Evolutionary conservation across 345 rosid genomes (phyloP).

Genomic region (Sisymbrium irio): DNA sequence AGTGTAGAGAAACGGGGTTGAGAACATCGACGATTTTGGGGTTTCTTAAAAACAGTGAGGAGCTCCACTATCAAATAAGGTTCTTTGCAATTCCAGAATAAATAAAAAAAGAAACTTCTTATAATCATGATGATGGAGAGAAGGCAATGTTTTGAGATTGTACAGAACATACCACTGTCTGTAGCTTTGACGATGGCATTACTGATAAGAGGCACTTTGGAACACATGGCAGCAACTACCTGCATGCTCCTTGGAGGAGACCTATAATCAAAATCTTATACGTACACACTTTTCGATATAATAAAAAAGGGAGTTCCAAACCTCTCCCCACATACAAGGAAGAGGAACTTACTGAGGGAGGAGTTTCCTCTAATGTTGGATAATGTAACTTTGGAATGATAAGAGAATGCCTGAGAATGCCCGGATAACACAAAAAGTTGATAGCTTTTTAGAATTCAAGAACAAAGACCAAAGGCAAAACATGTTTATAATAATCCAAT

Average conservation of each 20-base stretch:
- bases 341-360: conserved; percentile 77
- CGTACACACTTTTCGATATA: neutral
- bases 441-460: neutral
- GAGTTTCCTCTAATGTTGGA: conserved; percentile 75
- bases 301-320: neutral
- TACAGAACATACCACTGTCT: conserved; percentile 51
- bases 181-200: conserved; percentile 84
- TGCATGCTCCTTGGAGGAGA: conserved; percentile 44
- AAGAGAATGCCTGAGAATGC: conserved; percentile 80
- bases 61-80: neutral
- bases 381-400: conserved; percentile 85
- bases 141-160: neutral
- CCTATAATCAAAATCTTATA: conserved; percentile 33
- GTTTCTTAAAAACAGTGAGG: neutral
- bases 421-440: neutral
- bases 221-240: conserved; percentile 96
- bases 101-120: neutral
- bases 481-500: no score
- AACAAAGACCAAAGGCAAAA: neutral
- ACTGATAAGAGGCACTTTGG: conserved; percentile 82
- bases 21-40: neutral
- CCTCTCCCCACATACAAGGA: neutral
- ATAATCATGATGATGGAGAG: neutral
- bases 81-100: neutral
- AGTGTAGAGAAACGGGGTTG: neutral